phyloP scores from a whole-genome alignment of 495 filamentous ascomycete species.

The Xylaria intraflava region DNA sequence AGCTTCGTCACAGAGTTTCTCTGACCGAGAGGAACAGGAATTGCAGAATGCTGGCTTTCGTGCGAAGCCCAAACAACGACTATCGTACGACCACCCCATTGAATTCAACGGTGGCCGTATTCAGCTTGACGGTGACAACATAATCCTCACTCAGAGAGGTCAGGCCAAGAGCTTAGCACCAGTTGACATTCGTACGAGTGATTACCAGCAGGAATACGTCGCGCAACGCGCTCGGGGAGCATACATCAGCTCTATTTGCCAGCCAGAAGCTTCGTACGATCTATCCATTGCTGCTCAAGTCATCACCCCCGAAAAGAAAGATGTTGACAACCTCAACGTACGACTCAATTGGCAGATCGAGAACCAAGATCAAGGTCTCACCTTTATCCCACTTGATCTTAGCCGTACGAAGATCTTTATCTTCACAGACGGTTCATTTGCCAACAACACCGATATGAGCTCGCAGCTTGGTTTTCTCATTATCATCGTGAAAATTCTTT shows the following conservation, averaged over 20 bases:
- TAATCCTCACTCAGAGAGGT: no score
- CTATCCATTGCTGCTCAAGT: conserved; percentile 1
- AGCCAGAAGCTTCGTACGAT: conserved; percentile 5
- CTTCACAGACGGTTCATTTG: conserved; percentile 6
- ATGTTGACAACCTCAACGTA: conserved; percentile 3
- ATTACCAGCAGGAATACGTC: no score
- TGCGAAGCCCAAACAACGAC: no score
- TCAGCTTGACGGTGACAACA: no score
- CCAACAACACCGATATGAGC: conserved; percentile 9
- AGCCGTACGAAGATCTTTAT: neutral
- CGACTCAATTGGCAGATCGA: conserved; percentile 2
- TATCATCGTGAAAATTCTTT: neutral
- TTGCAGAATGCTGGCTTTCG: no score
- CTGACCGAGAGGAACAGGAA: no score
- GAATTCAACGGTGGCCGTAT: no score
- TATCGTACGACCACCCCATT: no score
- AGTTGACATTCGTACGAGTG: no score
- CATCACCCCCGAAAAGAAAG: neutral
- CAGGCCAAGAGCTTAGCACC: no score
- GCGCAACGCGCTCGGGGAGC: conserved; percentile 3
- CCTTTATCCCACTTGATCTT: neutral
- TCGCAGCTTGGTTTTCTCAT: conserved; percentile 5
- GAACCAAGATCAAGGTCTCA: neutral
- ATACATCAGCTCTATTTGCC: conserved; percentile 4
- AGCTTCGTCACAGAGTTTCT: no score